Conservation (phyloP, 2,329 filamentous ascomycete genomes). For the Aspergillus brunneoviolaceus region DNA sequence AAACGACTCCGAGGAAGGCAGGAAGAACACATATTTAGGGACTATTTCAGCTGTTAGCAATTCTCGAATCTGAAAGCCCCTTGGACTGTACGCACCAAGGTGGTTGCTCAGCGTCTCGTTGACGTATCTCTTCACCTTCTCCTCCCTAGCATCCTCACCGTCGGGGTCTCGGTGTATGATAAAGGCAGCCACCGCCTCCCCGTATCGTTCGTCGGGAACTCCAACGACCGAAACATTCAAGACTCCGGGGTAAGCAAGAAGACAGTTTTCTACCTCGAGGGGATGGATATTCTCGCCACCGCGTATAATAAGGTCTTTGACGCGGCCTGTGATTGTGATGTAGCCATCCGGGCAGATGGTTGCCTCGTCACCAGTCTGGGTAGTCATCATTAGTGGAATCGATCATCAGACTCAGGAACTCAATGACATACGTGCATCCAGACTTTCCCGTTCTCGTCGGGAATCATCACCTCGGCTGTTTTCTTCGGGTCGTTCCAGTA, state of each 20-base stretch:
- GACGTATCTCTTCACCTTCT: constrained; percentile 72
- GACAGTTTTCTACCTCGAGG: constrained; percentile 84
- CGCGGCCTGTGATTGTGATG: constrained; percentile 81
- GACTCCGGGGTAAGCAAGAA: constrained; percentile 70
- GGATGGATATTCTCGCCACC: constrained; percentile 97
- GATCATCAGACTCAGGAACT: background rate
- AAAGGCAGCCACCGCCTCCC: constrained; percentile 85
- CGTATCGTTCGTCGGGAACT: constrained; percentile 75
- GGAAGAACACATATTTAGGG: constrained; percentile 87
- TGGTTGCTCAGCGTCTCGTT: constrained; percentile 69
- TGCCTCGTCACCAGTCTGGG: constrained; percentile 83
- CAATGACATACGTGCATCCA: constrained; percentile 70
- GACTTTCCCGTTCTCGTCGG: constrained; percentile 55
- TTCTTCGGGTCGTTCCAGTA: constrained; percentile 75
- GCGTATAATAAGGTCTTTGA: constrained; percentile 94
- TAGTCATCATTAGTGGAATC: background rate
- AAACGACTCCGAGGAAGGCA: constrained; percentile 59
- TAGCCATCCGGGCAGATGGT: constrained; percentile 80
- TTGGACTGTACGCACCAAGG: constrained; percentile 48
- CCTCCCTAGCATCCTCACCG: constrained; percentile 47
- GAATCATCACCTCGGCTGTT: constrained; percentile 68
- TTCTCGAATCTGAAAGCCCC: background rate
- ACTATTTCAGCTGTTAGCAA: constrained; percentile 44
- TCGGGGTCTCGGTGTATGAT: constrained; percentile 56
- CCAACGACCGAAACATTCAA: constrained; percentile 81